Base-by-base conservation (phyloP, 2,329 filamentous ascomycete genomes). In the Cladosporium phlei region DNA sequence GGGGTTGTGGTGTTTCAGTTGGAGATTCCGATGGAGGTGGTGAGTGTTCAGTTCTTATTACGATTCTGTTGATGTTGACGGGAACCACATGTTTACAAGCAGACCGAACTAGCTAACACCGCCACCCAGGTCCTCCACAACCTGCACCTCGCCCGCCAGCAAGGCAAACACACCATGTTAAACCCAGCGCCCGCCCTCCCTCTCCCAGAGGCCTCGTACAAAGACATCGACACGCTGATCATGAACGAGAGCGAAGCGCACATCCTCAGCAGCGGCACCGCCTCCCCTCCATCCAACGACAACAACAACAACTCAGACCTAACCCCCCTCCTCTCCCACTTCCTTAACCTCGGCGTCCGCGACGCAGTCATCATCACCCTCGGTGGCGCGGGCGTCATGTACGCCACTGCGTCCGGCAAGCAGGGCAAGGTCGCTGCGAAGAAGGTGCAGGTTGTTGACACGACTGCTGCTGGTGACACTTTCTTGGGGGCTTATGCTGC, bases 391-490 rank as follows among this genome's bases (percentile, higher is more conserved):
- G 61, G 59, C 5, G 48, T 56, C 22, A 54, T 64, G 53, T 58
- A 66, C 42, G 52, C 50, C 21, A 57, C 47, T 5, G 37, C 49
- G n/a, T 52, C 53, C 20, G 61, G 55, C 14, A 39, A 46, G 14
- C 46, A 43, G 17, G 60, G 58, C 28, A 55, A 55, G 29, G 46
- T 62, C 12, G 33, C 54, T 16, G 88, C 86, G 0, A 75, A 79
- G 52, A 84, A 85, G 66, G 84, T 88, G 14, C 69, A 77, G 47
- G 91, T 97, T 2, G 80, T 96, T 4, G 91, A 97, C 65, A 97
- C 91, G 1, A 97, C 91, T 6, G 91, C 86, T 2, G 93, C 93
- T 4, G 91, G 91, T 0, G 91, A 97, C 65, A 96, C 91, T 0
- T 96, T 96, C 69, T 87, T 94, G 4, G 91, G 93, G 2, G 85